Evolutionary conservation across 345 rosid species (phyloP).

Genomic region (Sisymbrium irio): DNA sequence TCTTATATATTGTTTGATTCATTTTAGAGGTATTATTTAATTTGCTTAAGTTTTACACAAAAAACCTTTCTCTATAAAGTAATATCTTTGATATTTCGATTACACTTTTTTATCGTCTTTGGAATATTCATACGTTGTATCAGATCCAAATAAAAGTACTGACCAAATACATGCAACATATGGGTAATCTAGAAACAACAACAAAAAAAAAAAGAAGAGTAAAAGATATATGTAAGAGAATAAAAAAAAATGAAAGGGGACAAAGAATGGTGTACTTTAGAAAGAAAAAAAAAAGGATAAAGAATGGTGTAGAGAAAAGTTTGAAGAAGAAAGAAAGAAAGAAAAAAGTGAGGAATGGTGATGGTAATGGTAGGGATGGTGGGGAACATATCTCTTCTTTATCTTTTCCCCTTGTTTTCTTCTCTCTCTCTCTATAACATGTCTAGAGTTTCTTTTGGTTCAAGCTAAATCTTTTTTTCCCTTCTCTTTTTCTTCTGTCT

Average conservation of each 20-base stretch:
- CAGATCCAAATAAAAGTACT: slow-evolving; percentile 9
- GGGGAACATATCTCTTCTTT: slow-evolving; percentile 39
- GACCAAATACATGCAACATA: slow-evolving; percentile 27
- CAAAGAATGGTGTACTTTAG: background rate
- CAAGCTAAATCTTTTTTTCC: background rate
- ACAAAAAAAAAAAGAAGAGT: background rate
- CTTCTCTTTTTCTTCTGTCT: background rate
- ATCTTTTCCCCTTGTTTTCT: slow-evolving; percentile 6
- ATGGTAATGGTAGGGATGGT: slow-evolving; percentile 33
- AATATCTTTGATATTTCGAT: background rate
- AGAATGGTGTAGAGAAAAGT: slow-evolving; percentile 26
- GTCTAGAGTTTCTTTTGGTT: slow-evolving; percentile 22
- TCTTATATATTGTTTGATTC: background rate
- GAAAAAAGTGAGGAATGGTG: slow-evolving; percentile 27
- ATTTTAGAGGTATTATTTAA: background rate
- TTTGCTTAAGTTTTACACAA: background rate
- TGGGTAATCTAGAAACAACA: slow-evolving; percentile 12
- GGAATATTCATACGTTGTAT: slow-evolving; percentile 1
- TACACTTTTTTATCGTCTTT: background rate
- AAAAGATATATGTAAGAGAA: background rate
- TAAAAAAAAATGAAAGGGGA: slow-evolving; percentile 1
- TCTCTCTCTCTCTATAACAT: background rate
- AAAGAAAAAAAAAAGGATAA: background rate
- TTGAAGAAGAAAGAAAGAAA: slow-evolving; percentile 12
- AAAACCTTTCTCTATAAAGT: background rate